Conservation (phyloP, 1,139 yeast species). For the Candida anutae region DNA sequence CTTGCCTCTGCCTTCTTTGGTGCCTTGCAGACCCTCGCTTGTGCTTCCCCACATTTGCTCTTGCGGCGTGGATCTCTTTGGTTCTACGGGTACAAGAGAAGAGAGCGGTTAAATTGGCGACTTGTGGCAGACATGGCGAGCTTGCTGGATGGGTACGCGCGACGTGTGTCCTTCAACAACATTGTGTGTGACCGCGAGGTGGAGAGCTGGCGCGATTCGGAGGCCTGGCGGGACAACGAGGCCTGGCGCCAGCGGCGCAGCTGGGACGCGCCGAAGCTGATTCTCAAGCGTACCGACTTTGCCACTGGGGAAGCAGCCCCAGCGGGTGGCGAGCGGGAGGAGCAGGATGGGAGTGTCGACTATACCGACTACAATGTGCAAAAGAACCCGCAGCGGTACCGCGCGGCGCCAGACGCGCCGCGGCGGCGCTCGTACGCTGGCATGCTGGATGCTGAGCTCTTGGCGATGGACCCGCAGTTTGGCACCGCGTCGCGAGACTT, state of each 20-base stretch:
- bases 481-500: slow-evolving; percentile 26
- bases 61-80: too few species aligned
- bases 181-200: slow-evolving; percentile 21
- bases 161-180: slow-evolving; percentile 42
- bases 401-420: slow-evolving; percentile 3
- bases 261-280: background rate
- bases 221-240: background rate
- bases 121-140: slow-evolving; percentile 30
- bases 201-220: background rate
- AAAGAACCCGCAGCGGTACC: slow-evolving; percentile 6
- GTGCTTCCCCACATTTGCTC: too few species aligned
- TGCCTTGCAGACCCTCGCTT: too few species aligned
- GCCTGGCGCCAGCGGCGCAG: too few species aligned
- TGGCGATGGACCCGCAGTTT: slow-evolving; percentile 54
- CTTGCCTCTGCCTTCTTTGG: too few species aligned
- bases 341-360: background rate
- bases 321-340: background rate
- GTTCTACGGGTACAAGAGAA: too few species aligned
- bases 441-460: slow-evolving; percentile 58
- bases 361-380: background rate
- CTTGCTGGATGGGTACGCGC: slow-evolving; percentile 30
- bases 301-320: slow-evolving; percentile 1
- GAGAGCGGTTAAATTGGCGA: too few species aligned
- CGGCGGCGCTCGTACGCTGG: slow-evolving; percentile 52
- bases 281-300: background rate